Percentiles rank a stretch among this genome's conserved stretches.
These are phyloP conservation scores for Prunus campanulata DNA, from an alignment of 306 rosid genomes.

Conservation along the genomic window DNA sequence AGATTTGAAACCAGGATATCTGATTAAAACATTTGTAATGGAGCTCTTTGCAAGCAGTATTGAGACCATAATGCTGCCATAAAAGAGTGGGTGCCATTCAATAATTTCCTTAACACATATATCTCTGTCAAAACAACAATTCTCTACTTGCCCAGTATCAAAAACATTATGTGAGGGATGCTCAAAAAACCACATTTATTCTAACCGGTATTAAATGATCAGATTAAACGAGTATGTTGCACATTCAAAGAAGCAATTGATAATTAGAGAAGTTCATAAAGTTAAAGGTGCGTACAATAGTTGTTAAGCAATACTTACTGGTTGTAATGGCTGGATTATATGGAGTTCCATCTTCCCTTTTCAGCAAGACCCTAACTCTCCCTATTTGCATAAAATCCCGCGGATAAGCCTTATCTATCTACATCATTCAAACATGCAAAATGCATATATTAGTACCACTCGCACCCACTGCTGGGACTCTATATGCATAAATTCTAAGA, in stretches of 20 bases:
- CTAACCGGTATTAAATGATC: not conserved
- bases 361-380: slow-evolving; percentile 55
- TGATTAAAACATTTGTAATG: not conserved
- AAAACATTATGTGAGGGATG: not conserved
- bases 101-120: not conserved
- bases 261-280: not conserved
- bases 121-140: not conserved
- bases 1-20: not conserved
- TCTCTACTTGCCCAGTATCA: not conserved
- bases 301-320: slow-evolving; percentile 11
- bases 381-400: slow-evolving; percentile 96
- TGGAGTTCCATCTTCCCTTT: slow-evolving; percentile 76
- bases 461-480: not conserved
- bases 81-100: not conserved
- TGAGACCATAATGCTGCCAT: not conserved
- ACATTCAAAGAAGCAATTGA: not conserved
- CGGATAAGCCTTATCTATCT: slow-evolving; percentile 89
- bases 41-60: not conserved
- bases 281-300: no score
- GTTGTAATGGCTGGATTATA: slow-evolving; percentile 61
- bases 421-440: slow-evolving; percentile 15
- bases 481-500: not conserved
- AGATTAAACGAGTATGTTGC: not conserved
- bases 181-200: not conserved
- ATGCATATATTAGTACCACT: not conserved